These are phyloP conservation scores for Cornus suecica DNA, from an alignment of 148 eudicot genomes.

Conservation along the genomic window DNA sequence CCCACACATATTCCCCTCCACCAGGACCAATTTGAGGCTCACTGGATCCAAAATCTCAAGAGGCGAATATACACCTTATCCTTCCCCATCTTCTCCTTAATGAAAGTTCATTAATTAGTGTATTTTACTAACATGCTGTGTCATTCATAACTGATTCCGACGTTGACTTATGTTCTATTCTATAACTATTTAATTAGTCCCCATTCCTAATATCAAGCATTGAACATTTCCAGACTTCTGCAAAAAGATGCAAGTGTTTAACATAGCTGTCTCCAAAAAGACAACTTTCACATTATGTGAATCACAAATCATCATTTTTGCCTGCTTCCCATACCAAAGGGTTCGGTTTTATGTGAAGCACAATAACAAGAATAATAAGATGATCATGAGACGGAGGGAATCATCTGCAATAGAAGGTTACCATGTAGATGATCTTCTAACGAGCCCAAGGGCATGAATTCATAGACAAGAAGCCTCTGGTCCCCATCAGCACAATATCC, in stretches of 20 bases:
- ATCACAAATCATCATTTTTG: neutral
- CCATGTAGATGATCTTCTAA: conserved; percentile 96
- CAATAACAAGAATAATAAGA: neutral
- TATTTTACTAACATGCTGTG: neutral
- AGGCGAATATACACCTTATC: neutral
- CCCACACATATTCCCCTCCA: neutral
- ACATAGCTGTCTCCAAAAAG: neutral
- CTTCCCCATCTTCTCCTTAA: neutral
- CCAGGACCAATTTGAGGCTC: neutral
- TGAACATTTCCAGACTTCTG: neutral
- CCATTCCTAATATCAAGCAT: neutral
- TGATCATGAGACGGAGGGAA: neutral
- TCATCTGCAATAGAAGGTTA: conserved; percentile 21
- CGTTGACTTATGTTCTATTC: neutral
- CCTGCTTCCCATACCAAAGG: no score
- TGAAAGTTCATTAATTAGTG: neutral
- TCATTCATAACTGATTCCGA: neutral
- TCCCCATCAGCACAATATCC: conserved; percentile 99
- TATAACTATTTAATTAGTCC: neutral
- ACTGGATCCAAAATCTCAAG: neutral
- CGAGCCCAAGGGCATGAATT: conserved; percentile 88
- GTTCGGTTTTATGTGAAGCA: no score
- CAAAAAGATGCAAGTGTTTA: neutral
- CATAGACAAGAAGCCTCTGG: conserved; percentile 95
- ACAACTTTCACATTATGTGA: neutral